These are phyloP conservation scores for Rutstroemia sp. DNA, from an alignment of 2,329 filamentous ascomycete species.

Conservation along the genomic window DNA sequence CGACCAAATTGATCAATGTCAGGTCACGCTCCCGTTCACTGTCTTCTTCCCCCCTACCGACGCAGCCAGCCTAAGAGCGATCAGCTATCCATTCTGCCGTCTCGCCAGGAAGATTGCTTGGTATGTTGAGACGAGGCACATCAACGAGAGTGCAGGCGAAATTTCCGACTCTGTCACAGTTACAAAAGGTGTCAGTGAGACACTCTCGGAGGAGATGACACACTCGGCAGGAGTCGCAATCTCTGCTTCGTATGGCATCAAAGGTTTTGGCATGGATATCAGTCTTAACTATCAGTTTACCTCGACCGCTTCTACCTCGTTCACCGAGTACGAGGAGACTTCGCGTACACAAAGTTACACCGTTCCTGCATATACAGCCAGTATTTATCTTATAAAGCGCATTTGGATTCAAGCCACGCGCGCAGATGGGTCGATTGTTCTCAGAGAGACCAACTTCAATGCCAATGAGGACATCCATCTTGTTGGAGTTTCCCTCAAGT, in stretches of 20 bases:
- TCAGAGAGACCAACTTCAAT: neutral
- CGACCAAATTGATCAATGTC: neutral
- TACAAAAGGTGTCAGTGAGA: neutral
- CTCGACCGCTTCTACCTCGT: neutral
- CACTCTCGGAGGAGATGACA: neutral
- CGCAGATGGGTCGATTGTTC: neutral
- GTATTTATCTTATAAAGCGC: neutral
- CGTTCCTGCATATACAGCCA: neutral
- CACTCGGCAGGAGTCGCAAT: neutral
- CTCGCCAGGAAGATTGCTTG: neutral
- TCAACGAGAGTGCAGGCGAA: neutral
- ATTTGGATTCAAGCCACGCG: neutral
- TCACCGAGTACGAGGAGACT: neutral
- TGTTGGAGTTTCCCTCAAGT: neutral
- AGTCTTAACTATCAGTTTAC: neutral
- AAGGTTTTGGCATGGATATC: neutral
- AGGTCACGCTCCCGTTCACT: neutral
- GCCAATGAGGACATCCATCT: neutral
- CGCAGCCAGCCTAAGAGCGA: neutral
- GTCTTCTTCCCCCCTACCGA: neutral
- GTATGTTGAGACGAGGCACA: neutral
- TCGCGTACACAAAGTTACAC: neutral
- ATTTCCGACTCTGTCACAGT: neutral
- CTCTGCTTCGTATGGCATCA: neutral
- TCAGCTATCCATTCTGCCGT: neutral